Evolutionary conservation across 345 rosid species (phyloP).

Genomic region (Ceriops zippeliana): DNA sequence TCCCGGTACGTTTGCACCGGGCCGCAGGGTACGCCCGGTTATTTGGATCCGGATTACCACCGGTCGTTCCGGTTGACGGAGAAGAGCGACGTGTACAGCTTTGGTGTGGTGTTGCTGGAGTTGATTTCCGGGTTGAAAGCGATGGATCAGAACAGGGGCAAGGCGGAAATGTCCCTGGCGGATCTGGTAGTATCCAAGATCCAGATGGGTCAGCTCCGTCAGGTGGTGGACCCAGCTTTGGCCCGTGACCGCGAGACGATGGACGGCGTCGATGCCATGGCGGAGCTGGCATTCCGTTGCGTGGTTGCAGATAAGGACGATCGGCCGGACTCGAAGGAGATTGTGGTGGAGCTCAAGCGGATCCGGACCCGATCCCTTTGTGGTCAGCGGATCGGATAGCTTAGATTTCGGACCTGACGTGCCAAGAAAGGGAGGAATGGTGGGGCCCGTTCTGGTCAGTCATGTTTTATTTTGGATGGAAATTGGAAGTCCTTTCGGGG

Average conservation of each 20-base stretch:
- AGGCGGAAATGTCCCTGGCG: conserved; percentile 76
- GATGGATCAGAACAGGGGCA: conserved; percentile 77
- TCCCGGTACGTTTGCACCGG: conserved; percentile 84
- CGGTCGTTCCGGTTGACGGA: conserved; percentile 85
- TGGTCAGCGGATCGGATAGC: conserved; percentile 19
- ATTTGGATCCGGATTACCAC: conserved; percentile 88
- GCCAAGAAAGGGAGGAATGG: not conserved
- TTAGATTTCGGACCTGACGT: conserved; percentile 25
- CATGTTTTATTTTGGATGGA: not conserved
- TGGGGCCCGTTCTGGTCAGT: not conserved
- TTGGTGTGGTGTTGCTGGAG: conserved; percentile 82
- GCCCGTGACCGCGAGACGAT: conserved; percentile 31
- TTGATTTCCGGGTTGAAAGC: conserved; percentile 77
- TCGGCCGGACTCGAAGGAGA: conserved; percentile 75
- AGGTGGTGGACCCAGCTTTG: conserved; percentile 64
- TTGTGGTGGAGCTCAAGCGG: conserved; percentile 68
- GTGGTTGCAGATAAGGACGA: conserved; percentile 92
- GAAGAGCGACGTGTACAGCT: conserved; percentile 86
- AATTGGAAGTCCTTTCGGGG: not conserved
- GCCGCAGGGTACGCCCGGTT: conserved; percentile 94
- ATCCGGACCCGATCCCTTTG: conserved; percentile 43
- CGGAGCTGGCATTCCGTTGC: conserved; percentile 90
- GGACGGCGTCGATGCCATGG: conserved; percentile 59
- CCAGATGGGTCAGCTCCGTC: conserved; percentile 62
- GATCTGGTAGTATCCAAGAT: conserved; percentile 80